Evolutionary conservation across 1,284 basidiomycete species (phyloP), one percentile per base, ranked within the genome.

Genomic region (Meira nashicola): DNA sequence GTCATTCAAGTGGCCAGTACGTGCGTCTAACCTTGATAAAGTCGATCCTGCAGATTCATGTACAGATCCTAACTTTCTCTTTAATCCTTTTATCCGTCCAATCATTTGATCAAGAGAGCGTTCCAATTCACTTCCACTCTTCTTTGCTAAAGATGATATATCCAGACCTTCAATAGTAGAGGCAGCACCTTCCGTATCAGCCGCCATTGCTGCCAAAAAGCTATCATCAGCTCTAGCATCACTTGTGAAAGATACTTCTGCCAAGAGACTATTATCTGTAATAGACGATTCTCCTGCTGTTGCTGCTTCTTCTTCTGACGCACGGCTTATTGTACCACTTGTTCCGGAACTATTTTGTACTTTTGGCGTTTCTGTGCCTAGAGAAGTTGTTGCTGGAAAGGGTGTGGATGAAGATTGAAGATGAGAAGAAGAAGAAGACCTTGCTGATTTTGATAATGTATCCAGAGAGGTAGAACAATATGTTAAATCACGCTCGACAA

Each of bases 101-200:
- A 91, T 87, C 85, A 92, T 88, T 1, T 80, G 81, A 64, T 93
- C 88, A 47, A 93, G 81, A 7, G 83, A 79, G 64, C 83, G 83
- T 5, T 60, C 62, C 5, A 66, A 40, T 9, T 72, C 64, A 1
- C 17, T 37, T 5, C 23, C 23, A 14, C 25, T 48, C 46, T n/a
- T 76, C 21, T 48, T 48, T 14, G 17, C 25, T 23, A 23, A 21
- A 12, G 46, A 17, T 3, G 12, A 5, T 2, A 14, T 23, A 14
- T 15, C 23, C 46, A 21, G 7, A 6, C n/a, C 41, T 43, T 43
- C 28, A 8, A 33, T 33, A 3, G 28, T 33, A 33, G 28, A 33
- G 8, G 28, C 28, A 33, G 28, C 41, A 10, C 41, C 41, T 21
- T 43, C 41, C 10, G 15, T 21, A 14, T 48, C 46, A 5, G 12